Evolutionary conservation across 2,329 filamentous ascomycete genomes (phyloP).

Genomic region (Arthrocladium fulminans): DNA sequence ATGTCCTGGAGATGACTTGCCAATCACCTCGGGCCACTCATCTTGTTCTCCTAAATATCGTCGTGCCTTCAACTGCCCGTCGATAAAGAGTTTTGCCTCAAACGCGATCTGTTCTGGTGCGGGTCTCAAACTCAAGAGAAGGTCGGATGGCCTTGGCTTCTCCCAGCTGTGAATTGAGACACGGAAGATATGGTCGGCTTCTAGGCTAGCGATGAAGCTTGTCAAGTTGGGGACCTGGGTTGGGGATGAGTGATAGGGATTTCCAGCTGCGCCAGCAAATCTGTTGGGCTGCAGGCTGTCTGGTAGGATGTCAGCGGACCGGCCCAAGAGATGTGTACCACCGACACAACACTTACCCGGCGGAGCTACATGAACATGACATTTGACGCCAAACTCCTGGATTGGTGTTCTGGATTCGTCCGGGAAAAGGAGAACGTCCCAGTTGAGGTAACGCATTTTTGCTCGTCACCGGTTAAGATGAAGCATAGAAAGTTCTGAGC

Average conservation of each 20-base stretch:
- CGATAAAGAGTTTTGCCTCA: slow-evolving; percentile 59
- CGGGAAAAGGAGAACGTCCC: slow-evolving; percentile 78
- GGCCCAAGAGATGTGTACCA: too few relatives aligned
- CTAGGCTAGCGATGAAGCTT: slow-evolving; percentile 60
- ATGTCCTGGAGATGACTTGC: slow-evolving; percentile 11
- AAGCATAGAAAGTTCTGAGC: not conserved
- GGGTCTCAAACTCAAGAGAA: slow-evolving; percentile 49
- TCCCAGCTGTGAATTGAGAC: slow-evolving; percentile 70
- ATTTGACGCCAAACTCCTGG: slow-evolving; percentile 74
- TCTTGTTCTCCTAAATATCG: slow-evolving; percentile 13
- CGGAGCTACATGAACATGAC: slow-evolving; percentile 44
- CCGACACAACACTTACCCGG: not conserved
- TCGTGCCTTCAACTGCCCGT: slow-evolving; percentile 48
- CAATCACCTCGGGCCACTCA: slow-evolving; percentile 38
- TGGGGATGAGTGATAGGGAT: slow-evolving; percentile 13
- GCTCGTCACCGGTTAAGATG: not conserved
- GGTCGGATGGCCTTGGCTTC: slow-evolving; percentile 50
- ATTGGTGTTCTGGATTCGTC: slow-evolving; percentile 58
- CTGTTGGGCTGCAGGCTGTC: not conserved
- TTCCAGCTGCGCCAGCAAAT: not conserved
- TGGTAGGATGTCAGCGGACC: not conserved
- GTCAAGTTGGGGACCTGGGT: slow-evolving; percentile 56
- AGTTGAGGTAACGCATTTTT: slow-evolving; percentile 74
- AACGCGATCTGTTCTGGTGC: slow-evolving; percentile 50
- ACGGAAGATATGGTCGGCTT: slow-evolving; percentile 52